Evolutionary conservation across 768 basidiomycete species (phyloP).

Genomic region (Mycena leptocephala): DNA sequence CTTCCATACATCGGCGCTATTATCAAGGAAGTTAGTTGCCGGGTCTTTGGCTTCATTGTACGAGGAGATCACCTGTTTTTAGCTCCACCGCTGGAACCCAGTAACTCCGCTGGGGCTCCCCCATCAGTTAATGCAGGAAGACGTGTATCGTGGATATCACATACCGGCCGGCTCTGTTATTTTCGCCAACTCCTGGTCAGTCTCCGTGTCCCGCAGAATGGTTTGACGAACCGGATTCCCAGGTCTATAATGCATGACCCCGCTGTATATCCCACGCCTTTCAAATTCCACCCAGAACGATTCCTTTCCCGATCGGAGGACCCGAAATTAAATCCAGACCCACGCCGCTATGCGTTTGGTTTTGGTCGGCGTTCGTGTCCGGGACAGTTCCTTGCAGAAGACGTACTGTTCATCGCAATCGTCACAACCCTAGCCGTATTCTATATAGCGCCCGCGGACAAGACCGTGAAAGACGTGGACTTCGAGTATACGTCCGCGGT

Average conservation of each 20-base stretch:
- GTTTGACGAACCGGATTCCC: not conserved
- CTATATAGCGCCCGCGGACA: no score
- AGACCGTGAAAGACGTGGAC: no score
- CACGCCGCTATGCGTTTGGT: not conserved
- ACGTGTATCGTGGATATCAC: slow-evolving; percentile 31
- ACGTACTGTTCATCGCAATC: not conserved
- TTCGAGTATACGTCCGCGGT: no score
- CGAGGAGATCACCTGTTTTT: not conserved
- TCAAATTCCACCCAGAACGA: slow-evolving; percentile 1
- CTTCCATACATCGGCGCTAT: slow-evolving; percentile 41
- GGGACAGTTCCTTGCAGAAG: slow-evolving; percentile 1
- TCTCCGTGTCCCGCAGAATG: not conserved
- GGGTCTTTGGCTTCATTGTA: no score
- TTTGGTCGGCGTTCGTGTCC: not conserved
- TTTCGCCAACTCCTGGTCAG: slow-evolving; percentile 16
- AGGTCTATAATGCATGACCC: not conserved
- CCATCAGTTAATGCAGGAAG: slow-evolving; percentile 29
- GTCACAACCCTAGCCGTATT: no score
- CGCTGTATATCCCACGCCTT: not conserved
- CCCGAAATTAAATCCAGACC: not conserved
- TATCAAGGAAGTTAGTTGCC: slow-evolving; percentile 28
- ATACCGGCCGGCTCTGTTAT: slow-evolving; percentile 27
- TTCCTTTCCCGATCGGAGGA: not conserved
- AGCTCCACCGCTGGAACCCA: slow-evolving; percentile 36
- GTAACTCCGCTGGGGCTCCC: slow-evolving; percentile 33